These are phyloP conservation scores for Boletus sp. DNA, from an alignment of 768 basidiomycete genomes.

Conservation along the genomic window DNA sequence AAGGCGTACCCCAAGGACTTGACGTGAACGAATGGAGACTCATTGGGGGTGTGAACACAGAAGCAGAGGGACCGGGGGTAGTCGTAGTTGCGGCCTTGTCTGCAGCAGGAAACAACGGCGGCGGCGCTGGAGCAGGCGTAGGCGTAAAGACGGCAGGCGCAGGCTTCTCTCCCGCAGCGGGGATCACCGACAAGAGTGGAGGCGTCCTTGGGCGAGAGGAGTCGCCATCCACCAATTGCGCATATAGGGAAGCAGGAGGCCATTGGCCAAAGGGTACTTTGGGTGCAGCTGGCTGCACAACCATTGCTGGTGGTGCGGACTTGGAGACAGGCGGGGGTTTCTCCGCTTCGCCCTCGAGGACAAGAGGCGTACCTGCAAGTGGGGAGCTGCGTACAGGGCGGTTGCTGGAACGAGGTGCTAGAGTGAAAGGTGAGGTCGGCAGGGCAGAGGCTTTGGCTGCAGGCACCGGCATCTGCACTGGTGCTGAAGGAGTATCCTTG, in stretches of 20 bases:
- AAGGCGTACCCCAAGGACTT: constrained; percentile 3
- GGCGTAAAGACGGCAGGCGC: constrained; percentile 5
- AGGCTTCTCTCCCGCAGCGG: constrained; percentile 13
- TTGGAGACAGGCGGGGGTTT: constrained; percentile 14
- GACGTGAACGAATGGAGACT: constrained; percentile 11
- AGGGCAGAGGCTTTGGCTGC: constrained; percentile 17
- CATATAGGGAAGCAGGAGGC: constrained; percentile 24
- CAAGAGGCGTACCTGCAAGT: constrained; percentile 54
- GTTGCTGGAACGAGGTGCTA: constrained; percentile 46
- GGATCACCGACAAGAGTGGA: constrained; percentile 40
- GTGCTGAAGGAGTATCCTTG: constrained; percentile 35
- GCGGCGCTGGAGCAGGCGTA: neutral
- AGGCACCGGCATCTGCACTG: constrained; percentile 16
- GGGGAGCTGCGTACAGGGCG: constrained; percentile 78
- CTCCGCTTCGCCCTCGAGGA: constrained; percentile 39
- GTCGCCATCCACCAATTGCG: constrained; percentile 21
- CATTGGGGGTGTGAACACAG: constrained; percentile 11
- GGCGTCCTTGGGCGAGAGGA: constrained; percentile 47
- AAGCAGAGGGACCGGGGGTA: neutral
- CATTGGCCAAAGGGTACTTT: constrained; percentile 37
- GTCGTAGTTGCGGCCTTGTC: neutral
- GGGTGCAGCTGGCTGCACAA: constrained; percentile 40
- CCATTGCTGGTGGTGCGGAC: constrained; percentile 16
- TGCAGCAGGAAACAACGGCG: neutral
- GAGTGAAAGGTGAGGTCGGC: constrained; percentile 40